A percentile compares a stretch with the other conserved stretches of the same genome.
Evolutionary conservation across 2,329 filamentous ascomycete species (phyloP).

Genomic region (Fusarium sp.): DNA sequence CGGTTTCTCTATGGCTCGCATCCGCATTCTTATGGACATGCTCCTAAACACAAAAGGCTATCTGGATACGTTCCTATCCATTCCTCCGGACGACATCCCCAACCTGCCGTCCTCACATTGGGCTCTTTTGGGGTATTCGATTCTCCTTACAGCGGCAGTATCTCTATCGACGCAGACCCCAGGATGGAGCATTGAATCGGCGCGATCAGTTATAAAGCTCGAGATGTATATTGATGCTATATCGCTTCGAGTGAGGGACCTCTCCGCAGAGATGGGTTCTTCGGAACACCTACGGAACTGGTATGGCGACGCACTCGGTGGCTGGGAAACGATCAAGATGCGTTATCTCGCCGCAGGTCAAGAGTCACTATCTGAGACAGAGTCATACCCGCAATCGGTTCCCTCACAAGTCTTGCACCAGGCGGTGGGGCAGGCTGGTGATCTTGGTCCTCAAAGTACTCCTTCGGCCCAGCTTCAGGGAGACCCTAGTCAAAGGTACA

Average conservation of each 20-base stretch:
- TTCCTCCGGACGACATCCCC: fast-evolving
- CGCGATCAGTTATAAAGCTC: neutral
- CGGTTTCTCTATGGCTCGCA: neutral
- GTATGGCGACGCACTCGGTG: neutral
- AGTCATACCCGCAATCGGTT: neutral
- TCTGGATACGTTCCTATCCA: neutral
- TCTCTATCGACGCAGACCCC: neutral
- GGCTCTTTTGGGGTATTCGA: neutral
- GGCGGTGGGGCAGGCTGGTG: neutral
- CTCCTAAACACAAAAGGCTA: neutral
- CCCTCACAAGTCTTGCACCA: neutral
- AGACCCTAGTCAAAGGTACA: neutral
- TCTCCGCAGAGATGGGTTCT: neutral
- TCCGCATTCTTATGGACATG: neutral
- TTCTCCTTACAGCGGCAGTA: neutral
- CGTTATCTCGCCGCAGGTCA: neutral
- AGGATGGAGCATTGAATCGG: neutral
- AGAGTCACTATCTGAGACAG: neutral
- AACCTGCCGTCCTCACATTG: neutral
- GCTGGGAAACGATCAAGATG: neutral
- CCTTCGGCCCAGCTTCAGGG: neutral
- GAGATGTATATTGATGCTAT: neutral
- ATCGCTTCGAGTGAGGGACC: neutral
- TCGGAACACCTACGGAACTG: neutral
- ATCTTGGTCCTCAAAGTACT: neutral